Percentiles rank a stretch among this genome's conserved stretches.
Conservation (phyloP, 2,329 filamentous ascomycete species). For the Fusarium xyrophilum region DNA sequence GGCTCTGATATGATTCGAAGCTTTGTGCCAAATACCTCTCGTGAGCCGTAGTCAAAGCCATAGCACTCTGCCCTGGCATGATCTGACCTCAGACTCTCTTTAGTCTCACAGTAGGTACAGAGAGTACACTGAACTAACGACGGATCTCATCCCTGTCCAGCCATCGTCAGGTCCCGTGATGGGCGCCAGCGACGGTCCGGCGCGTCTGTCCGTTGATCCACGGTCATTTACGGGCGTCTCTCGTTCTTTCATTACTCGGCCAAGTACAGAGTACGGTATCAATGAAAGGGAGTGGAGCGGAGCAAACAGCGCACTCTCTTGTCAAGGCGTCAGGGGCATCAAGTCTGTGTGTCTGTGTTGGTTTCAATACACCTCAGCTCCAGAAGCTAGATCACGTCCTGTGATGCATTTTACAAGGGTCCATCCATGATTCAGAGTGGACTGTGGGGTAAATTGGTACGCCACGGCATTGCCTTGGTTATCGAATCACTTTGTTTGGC, state of each 20-base stretch:
- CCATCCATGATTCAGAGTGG: slow-evolving; percentile 5
- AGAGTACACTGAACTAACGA: not conserved
- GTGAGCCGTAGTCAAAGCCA: not conserved
- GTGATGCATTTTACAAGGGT: slow-evolving; percentile 30
- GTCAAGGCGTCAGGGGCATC: slow-evolving; percentile 8
- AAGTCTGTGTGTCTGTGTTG: not conserved
- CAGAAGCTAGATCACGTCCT: slow-evolving; percentile 15
- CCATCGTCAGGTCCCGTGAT: slow-evolving; percentile 33
- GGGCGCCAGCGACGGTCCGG: slow-evolving; percentile 33
- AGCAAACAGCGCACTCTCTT: not conserved
- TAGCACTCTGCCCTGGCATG: not conserved
- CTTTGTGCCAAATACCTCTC: not conserved
- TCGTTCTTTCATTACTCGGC: not conserved
- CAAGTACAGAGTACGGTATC: not conserved
- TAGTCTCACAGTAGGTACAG: slow-evolving; percentile 3
- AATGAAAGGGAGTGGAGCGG: not conserved
- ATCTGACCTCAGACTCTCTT: not conserved
- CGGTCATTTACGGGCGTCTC: slow-evolving; percentile 16
- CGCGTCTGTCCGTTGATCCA: slow-evolving; percentile 30
- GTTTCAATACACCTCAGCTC: slow-evolving; percentile 16
- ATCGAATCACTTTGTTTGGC: slow-evolving; percentile 18
- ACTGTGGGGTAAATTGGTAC: slow-evolving; percentile 36
- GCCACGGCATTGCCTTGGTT: slow-evolving; percentile 31
- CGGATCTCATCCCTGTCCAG: slow-evolving; percentile 24
- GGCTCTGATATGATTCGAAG: not conserved